A percentile compares a stretch with the other conserved stretches of the same genome.
phyloP scores from a whole-genome alignment of 2,329 filamentous ascomycete genomes.

The Camillea tinctor region DNA sequence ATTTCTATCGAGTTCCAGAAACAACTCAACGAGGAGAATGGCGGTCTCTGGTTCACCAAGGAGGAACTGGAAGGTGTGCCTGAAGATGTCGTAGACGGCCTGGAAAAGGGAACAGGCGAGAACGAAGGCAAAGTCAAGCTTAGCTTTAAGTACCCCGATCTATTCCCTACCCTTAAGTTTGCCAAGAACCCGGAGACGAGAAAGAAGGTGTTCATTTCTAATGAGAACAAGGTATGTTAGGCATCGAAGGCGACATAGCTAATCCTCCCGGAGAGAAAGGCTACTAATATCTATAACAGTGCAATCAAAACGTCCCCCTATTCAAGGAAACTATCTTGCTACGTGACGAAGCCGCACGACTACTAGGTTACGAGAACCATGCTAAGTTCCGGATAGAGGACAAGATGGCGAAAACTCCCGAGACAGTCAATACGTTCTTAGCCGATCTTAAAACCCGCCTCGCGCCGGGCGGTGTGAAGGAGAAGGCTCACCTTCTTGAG shows the following conservation, averaged over 20 bases:
- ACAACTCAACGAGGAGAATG: slow-evolving; percentile 79
- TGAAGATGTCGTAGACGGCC: slow-evolving; percentile 60
- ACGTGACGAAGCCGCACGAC: slow-evolving; percentile 73
- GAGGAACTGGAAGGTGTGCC: slow-evolving; percentile 76
- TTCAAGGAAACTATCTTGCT: slow-evolving; percentile 75
- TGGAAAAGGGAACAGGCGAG: slow-evolving; percentile 71
- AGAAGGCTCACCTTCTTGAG: slow-evolving; percentile 67
- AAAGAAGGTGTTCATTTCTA: slow-evolving; percentile 67
- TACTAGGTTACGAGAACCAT: slow-evolving; percentile 75
- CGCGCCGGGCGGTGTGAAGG: slow-evolving; percentile 66
- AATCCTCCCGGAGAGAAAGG: not conserved
- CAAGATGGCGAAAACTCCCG: slow-evolving; percentile 80
- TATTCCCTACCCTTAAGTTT: slow-evolving; percentile 77
- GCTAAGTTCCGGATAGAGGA: slow-evolving; percentile 74
- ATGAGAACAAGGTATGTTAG: slow-evolving; percentile 69
- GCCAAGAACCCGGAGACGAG: slow-evolving; percentile 68
- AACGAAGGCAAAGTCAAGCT: slow-evolving; percentile 74
- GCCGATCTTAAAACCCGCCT: slow-evolving; percentile 67
- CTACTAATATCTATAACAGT: slow-evolving; percentile 37
- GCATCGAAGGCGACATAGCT: not conserved
- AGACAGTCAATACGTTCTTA: slow-evolving; percentile 71
- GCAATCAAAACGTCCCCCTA: slow-evolving; percentile 67
- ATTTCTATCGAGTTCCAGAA: slow-evolving; percentile 75
- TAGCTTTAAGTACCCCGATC: slow-evolving; percentile 80
- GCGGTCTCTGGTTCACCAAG: slow-evolving; percentile 74